Conservation (phyloP, 257 asterid species). For the Fraxinus excelsior region DNA sequence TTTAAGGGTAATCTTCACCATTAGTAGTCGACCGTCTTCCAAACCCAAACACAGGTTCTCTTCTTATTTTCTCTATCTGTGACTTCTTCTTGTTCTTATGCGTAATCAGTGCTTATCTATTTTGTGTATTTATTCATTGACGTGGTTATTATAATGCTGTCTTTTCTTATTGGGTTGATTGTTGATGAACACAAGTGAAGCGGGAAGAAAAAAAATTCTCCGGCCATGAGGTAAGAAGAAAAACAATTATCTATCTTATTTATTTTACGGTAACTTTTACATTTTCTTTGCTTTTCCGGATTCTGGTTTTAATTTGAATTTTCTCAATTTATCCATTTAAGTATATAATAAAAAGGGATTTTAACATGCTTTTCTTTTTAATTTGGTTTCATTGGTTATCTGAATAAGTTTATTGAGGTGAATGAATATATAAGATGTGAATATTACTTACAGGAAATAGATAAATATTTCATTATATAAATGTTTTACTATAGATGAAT, state of each 20-base stretch:
- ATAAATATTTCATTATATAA: not conserved
- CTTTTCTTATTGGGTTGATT: conserved; percentile 4
- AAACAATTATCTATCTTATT: not conserved
- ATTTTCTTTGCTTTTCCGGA: not conserved
- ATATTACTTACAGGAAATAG: not conserved
- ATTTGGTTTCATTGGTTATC: not conserved
- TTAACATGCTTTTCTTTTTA: not conserved
- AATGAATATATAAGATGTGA: not conserved
- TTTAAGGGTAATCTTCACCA: not conserved
- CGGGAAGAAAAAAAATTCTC: conserved; percentile 11
- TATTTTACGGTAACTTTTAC: not conserved
- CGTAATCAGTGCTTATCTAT: not conserved
- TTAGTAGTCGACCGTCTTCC: not conserved
- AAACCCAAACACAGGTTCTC: conserved; percentile 1
- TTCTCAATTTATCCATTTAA: not conserved
- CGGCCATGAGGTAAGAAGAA: conserved; percentile 38
- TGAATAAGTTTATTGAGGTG: not conserved
- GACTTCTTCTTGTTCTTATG: not conserved
- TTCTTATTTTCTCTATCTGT: conserved; percentile 13
- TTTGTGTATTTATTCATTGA: not conserved
- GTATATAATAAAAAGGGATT: not conserved
- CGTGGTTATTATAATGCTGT: not conserved
- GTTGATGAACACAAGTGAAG: conserved; percentile 22
- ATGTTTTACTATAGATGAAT: not conserved
- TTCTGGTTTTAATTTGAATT: not conserved